Conservation (phyloP, 306 rosid genomes). For the Dalbergia oliveri region DNA sequence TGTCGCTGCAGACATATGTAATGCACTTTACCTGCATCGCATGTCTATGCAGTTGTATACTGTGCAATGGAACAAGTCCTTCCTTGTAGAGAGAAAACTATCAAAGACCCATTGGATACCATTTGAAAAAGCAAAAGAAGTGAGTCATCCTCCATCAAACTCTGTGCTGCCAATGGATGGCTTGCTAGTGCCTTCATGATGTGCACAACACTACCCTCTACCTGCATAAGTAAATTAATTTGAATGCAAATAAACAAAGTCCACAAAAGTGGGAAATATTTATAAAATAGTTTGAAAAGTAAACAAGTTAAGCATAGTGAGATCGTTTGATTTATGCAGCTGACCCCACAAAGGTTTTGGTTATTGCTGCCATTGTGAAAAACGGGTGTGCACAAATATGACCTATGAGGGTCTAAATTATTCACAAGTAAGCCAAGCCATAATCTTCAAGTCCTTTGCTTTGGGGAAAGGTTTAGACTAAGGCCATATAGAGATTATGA, state of each 20-base stretch:
- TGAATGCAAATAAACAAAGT: constrained; percentile 29
- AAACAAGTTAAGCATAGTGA: neutral
- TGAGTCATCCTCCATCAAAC: constrained; percentile 96
- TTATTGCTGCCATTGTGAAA: neutral
- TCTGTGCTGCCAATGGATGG: constrained; percentile 91
- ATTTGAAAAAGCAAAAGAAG: constrained; percentile 91
- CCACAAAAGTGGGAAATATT: neutral
- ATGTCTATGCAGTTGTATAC: constrained; percentile 97
- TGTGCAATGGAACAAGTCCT: constrained; percentile 95
- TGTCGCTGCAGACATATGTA: constrained; percentile 32
- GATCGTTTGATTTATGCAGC: neutral
- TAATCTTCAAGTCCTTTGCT: constrained; percentile 26
- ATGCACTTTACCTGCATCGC: constrained; percentile 89
- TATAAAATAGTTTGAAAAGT: neutral
- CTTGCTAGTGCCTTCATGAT: constrained; percentile 97
- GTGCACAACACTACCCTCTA: constrained; percentile 96
- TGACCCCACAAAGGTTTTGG: neutral
- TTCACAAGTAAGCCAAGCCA: constrained; percentile 20
- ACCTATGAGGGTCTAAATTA: constrained; percentile 18
- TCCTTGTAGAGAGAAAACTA: constrained; percentile 81
- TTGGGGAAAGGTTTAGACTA: constrained; percentile 5
- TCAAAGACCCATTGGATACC: constrained; percentile 93
- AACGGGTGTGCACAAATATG: constrained; percentile 9
- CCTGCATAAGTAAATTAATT: constrained; percentile 59
- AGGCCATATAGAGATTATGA: constrained; percentile 21